phyloP scores from a whole-genome alignment of 2,329 filamentous ascomycete species.

The Trichoderma pleuroti region DNA sequence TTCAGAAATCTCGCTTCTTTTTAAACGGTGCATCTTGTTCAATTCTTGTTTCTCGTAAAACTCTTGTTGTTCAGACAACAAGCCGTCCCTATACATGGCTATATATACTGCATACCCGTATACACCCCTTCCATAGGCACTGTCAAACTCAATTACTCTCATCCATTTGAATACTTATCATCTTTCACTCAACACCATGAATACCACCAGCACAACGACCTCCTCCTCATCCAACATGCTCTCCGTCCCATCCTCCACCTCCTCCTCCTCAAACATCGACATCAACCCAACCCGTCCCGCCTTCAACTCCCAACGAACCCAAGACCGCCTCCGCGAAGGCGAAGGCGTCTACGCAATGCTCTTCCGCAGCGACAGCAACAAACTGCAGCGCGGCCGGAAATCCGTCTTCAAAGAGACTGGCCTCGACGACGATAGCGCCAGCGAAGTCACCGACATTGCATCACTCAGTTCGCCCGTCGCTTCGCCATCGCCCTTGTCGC shows the following conservation, averaged over 20 bases:
- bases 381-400: conserved; percentile 47
- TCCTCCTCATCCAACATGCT: neutral
- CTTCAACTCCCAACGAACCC: conserved; percentile 50
- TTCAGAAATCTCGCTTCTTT: neutral
- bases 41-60: neutral
- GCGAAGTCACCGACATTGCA: conserved; percentile 22
- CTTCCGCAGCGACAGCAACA: conserved; percentile 43
- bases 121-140: neutral
- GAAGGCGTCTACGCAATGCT: conserved; percentile 37
- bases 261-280: neutral
- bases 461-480: conserved; percentile 19
- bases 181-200: neutral
- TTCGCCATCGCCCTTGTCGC: neutral
- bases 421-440: conserved; percentile 38
- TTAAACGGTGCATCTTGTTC: neutral
- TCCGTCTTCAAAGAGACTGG: conserved; percentile 54
- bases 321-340: conserved; percentile 50
- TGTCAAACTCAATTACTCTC: neutral
- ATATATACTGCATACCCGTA: neutral
- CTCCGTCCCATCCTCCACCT: neutral
- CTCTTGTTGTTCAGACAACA: neutral
- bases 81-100: neutral
- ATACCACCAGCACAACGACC: neutral
- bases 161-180: neutral
- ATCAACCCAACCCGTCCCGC: conserved; percentile 37